Conservation (phyloP, 805 yeast genomes). For the Saccharomyces kudriavzevii region DNA sequence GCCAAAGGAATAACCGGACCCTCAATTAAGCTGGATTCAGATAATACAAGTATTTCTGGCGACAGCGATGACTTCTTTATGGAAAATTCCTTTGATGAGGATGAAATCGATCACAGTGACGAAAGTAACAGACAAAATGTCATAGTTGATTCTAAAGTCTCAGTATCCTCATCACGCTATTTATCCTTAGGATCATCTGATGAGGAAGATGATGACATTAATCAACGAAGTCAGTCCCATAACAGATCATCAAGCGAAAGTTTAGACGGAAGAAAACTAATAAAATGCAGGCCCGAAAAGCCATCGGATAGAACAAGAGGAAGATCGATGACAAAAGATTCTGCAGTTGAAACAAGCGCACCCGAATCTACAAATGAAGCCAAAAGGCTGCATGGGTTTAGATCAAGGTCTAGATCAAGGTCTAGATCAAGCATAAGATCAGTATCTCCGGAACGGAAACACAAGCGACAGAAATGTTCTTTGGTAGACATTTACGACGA, state of each 20-base stretch:
- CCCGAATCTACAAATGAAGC: background rate
- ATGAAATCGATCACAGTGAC: background rate
- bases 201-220: background rate
- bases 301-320: background rate
- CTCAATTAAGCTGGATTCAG: background rate
- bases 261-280: background rate
- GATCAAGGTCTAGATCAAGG: background rate
- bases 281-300: background rate
- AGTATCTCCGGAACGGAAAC: background rate
- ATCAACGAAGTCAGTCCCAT: background rate
- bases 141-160: background rate
- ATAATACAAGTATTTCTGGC: background rate
- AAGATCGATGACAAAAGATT: background rate
- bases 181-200: background rate
- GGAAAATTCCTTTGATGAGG: conserved; percentile 5
- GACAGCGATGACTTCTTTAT: conserved; percentile 9
- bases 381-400: background rate
- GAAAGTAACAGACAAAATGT: background rate
- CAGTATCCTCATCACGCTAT: background rate
- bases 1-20: background rate
- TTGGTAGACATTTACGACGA: conserved; percentile 9
- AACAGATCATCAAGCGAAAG: background rate
- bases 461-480: background rate
- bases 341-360: background rate
- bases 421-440: background rate